Evolutionary conservation across 2,329 filamentous ascomycete genomes (phyloP).

Genomic region (Penicillium crustosum): DNA sequence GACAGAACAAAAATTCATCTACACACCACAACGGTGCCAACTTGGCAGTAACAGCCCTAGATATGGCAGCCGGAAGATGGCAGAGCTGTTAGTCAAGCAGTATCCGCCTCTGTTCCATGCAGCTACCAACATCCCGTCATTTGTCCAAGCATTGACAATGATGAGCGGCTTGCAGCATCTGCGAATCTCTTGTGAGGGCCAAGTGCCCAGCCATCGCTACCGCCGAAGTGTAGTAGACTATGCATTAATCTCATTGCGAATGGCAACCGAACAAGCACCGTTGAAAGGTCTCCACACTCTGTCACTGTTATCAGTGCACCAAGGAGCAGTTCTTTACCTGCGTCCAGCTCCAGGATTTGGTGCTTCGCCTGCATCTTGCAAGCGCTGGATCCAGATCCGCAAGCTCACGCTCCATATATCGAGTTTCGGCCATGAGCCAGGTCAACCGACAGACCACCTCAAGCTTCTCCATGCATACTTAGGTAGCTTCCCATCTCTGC

Average conservation of each 20-base stretch:
- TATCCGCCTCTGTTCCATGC: slow-evolving; percentile 88
- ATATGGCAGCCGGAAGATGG: slow-evolving; percentile 77
- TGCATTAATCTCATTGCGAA: slow-evolving; percentile 80
- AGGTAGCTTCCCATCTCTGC: slow-evolving; percentile 64
- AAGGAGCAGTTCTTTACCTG: slow-evolving; percentile 73
- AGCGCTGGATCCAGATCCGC: slow-evolving; percentile 75
- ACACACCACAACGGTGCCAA: slow-evolving; percentile 68
- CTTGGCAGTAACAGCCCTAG: slow-evolving; percentile 53
- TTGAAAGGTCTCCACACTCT: slow-evolving; percentile 66
- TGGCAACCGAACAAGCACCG: slow-evolving; percentile 73
- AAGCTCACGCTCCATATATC: slow-evolving; percentile 73
- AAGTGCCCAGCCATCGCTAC: slow-evolving; percentile 67
- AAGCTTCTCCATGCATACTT: slow-evolving; percentile 82
- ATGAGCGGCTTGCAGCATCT: slow-evolving; percentile 71
- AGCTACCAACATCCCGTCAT: slow-evolving; percentile 81
- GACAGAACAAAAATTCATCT: slow-evolving; percentile 75
- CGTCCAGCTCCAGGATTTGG: slow-evolving; percentile 74
- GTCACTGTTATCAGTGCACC: slow-evolving; percentile 71
- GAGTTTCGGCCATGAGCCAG: slow-evolving; percentile 60
- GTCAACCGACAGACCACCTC: slow-evolving; percentile 65
- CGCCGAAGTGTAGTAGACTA: slow-evolving; percentile 81
- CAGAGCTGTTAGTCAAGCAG: slow-evolving; percentile 78
- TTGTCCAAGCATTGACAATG: slow-evolving; percentile 70
- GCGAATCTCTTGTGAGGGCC: slow-evolving; percentile 72
- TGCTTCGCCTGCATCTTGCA: slow-evolving; percentile 67